Evolutionary conservation across 129 eudicot genomes (phyloP), one percentile per base, ranked within the genome.

Genomic region (Erigeron canadensis): DNA sequence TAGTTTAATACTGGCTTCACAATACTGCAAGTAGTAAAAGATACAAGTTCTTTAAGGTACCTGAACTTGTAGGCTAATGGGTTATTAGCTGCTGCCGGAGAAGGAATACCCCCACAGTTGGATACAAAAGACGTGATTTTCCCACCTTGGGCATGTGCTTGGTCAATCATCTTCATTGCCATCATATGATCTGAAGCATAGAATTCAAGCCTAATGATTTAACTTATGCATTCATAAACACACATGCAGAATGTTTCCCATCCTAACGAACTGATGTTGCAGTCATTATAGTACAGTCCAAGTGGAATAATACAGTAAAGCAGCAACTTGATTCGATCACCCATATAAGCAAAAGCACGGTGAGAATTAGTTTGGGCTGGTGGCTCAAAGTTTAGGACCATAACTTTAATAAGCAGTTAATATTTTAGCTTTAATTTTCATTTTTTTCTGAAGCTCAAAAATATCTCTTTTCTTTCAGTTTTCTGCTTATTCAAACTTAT

Each of bases 31-130:
- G 78, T 55, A 65, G 53, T 23, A 10, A 50, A 18, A 13, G 8
- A 55, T 42, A 59, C 19, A 67, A 38, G 34, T 53, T 46, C 44
- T 57, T 12, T 16, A 5, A 38, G 44, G 77, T 77, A 95, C 99
- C 99, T 95, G 87, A 95, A 95, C 64, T 95, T 95, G 82, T 90
- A 90, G 74, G 95, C 99, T 53, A 95, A 75, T 72, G 99, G 96
- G 67, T 95, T 95, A 83, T 90, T 88, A 65, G 97, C 99, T 47
- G 97, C 96, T 65, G 83, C 94, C 0, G 99, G 99, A 65, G 99
- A 95, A 54, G 99, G 99, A 69, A 95, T 86, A 75, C 99, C 99
- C 17, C 97, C 99, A 83, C 99, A 95, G 70, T 90, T 88, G 68
- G 99, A 95, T 74, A 83, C 82, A 72, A 95, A 95, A 53, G 99